Conservation (phyloP, 2,329 filamentous ascomycete species). For the Septoria linicola region DNA sequence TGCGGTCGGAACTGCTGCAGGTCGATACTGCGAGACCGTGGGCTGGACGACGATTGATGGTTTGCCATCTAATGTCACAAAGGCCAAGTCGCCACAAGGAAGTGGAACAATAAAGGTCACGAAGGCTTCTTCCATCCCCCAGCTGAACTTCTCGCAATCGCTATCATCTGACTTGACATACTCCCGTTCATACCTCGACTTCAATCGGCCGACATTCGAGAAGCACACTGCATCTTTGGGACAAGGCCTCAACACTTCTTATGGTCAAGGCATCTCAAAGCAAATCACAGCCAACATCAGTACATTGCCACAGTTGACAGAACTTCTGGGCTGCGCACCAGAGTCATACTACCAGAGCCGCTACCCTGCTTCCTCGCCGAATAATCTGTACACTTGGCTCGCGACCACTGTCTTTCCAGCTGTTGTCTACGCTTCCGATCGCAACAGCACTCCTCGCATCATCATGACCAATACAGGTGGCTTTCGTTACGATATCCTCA, state of each 20-base stretch:
- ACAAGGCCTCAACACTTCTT: conserved; percentile 23
- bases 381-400: conserved; percentile 25
- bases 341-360: conserved; percentile 22
- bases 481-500: conserved; percentile 61
- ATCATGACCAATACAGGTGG: conserved; percentile 62
- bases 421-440: conserved; percentile 53
- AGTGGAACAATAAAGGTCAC: conserved; percentile 41
- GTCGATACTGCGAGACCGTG: conserved; percentile 65
- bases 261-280: conserved; percentile 20
- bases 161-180: conserved; percentile 42
- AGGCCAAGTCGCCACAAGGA: conserved; percentile 43
- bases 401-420: conserved; percentile 36
- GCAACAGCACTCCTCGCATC: conserved; percentile 51
- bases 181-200: conserved; percentile 65
- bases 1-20: conserved; percentile 62
- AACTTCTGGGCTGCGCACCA: conserved; percentile 21
- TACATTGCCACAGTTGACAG: conserved; percentile 21
- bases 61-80: conserved; percentile 47
- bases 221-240: conserved; percentile 53
- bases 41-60: conserved; percentile 66
- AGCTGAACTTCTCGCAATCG: conserved; percentile 24
- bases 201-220: conserved; percentile 65
- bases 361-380: conserved; percentile 14
- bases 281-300: conserved; percentile 23
- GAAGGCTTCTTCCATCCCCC: conserved; percentile 15